Evolutionary conservation across 805 yeast species (phyloP).

Genomic region (Priceomyces medius): DNA sequence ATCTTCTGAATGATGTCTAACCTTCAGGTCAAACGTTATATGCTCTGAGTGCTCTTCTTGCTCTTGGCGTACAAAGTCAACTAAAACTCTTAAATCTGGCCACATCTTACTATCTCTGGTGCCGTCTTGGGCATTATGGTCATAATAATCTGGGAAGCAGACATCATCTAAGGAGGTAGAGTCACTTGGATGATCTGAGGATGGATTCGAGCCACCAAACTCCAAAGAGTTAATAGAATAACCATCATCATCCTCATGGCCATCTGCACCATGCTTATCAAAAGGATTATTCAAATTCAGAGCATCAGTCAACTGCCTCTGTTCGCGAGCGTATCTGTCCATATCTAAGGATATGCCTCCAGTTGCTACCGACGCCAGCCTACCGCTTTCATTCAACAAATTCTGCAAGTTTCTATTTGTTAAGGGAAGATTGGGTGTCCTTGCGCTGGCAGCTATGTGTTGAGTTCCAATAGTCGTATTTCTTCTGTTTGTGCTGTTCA

Average conservation of each 20-base stretch:
- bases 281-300: conserved; percentile 13
- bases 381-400: conserved; percentile 15
- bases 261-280: conserved; percentile 9
- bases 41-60: conserved; percentile 26
- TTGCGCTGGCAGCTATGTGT: not conserved
- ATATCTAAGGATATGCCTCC: conserved; percentile 37
- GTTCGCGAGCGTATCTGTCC: conserved; percentile 38
- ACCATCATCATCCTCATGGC: conserved; percentile 11
- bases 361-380: conserved; percentile 13
- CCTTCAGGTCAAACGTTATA: conserved; percentile 1
- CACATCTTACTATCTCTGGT: conserved; percentile 44
- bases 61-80: conserved; percentile 77
- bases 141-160: conserved; percentile 77
- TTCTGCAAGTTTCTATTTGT: conserved; percentile 38
- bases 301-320: conserved; percentile 17
- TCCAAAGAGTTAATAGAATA: conserved; percentile 29
- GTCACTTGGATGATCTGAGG: conserved; percentile 58
- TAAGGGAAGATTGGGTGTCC: conserved; percentile 23
- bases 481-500: conserved; percentile 1
- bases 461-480: conserved; percentile 5
- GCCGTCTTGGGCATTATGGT: conserved; percentile 15
- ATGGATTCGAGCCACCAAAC: conserved; percentile 60
- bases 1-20: not conserved
- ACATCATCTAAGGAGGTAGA: conserved; percentile 87
- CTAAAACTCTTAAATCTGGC: conserved; percentile 81